Evolutionary conservation across 768 basidiomycete species (phyloP).

Genomic region (Pleurotus salmoneostramineus): DNA sequence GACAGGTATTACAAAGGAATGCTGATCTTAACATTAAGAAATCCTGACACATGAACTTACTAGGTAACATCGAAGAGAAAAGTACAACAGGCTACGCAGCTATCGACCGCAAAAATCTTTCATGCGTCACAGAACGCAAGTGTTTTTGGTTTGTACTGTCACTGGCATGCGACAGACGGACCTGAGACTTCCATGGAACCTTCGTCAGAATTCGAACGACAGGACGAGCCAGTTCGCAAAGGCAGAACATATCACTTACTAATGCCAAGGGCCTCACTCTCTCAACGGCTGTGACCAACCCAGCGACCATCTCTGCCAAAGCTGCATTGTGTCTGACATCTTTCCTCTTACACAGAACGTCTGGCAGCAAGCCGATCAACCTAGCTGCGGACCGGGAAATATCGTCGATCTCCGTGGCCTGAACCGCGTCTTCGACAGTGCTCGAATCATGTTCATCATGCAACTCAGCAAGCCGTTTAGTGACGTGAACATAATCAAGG

Average conservation of each 20-base stretch:
- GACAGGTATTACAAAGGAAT: background rate
- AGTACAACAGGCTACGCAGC: slow-evolving; percentile 1
- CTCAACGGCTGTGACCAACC: slow-evolving; percentile 57
- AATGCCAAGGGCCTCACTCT: slow-evolving; percentile 55
- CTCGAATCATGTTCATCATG: slow-evolving; percentile 38
- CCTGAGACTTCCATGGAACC: slow-evolving; percentile 30
- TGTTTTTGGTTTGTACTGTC: slow-evolving; percentile 59
- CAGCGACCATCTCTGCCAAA: slow-evolving; percentile 66
- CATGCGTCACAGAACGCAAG: slow-evolving; percentile 58
- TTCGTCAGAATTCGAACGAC: background rate
- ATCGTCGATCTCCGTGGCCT: slow-evolving; percentile 54
- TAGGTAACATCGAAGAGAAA: background rate
- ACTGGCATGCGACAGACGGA: slow-evolving; percentile 43
- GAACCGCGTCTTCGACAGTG: slow-evolving; percentile 39
- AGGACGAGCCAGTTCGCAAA: background rate
- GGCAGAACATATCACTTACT: slow-evolving; percentile 36
- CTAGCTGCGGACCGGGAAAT: slow-evolving; percentile 57
- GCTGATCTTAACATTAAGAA: background rate
- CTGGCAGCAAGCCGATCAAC: slow-evolving; percentile 65
- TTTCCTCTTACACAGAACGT: slow-evolving; percentile 52
- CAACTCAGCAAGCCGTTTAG: slow-evolving; percentile 57
- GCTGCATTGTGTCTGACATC: slow-evolving; percentile 70
- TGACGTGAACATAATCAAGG: slow-evolving; percentile 66
- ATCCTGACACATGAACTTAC: slow-evolving; percentile 1
- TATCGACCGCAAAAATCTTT: slow-evolving; percentile 46